Evolutionary conservation across 495 filamentous ascomycete species (phyloP).

Genomic region (Pyrenula massariospora): DNA sequence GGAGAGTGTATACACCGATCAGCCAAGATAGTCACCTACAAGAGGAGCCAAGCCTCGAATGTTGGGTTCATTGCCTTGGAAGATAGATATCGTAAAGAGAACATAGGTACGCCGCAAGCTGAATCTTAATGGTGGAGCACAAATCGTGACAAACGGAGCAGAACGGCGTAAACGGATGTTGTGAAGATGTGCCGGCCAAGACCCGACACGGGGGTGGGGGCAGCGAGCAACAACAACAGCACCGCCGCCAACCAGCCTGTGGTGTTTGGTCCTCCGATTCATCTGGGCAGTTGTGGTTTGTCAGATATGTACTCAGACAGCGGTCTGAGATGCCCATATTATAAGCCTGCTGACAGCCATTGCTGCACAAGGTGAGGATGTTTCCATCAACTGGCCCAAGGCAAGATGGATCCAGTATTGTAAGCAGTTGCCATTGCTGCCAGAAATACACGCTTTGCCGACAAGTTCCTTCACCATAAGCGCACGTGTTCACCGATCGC

Average conservation of each 20-base stretch:
- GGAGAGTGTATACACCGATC: not conserved
- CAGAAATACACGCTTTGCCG: no score
- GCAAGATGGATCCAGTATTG: no score
- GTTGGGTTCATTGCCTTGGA: not conserved
- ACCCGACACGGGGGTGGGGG: not conserved
- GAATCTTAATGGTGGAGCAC: no score
- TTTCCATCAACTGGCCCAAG: no score
- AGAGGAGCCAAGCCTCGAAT: not conserved
- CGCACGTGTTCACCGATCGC: no score
- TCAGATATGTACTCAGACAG: no score
- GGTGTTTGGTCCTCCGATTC: not conserved
- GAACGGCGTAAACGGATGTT: not conserved
- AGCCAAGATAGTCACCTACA: not conserved
- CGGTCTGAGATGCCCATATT: not conserved
- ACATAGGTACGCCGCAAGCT: no score
- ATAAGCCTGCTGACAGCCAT: not conserved
- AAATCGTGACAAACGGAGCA: no score
- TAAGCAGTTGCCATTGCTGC: no score
- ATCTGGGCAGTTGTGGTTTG: no score
- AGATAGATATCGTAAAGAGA: not conserved
- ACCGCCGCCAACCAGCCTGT: not conserved
- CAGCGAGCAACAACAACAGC: not conserved
- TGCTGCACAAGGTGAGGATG: no score
- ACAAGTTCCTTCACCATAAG: no score
- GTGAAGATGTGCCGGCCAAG: not conserved